Evolutionary conservation across 345 rosid species (phyloP), one percentile per base, ranked within the genome.

Genomic region (Citrus cavaleriei): DNA sequence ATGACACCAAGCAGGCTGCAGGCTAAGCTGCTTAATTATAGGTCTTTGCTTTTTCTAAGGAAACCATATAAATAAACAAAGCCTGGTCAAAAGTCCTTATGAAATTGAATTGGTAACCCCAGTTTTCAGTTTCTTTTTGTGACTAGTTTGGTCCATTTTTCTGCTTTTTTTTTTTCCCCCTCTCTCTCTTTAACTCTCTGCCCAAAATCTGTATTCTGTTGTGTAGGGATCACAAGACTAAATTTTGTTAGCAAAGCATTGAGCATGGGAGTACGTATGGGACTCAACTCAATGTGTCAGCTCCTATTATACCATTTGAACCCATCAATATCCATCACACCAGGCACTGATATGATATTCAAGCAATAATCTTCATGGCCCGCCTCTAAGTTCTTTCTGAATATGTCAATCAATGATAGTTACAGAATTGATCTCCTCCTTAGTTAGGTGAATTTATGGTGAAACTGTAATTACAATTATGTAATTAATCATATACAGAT

Each of bases 71-170:
- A 71, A 81, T 68, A 68, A 82, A 46, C 32, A 51, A 66, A 59
- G 37, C 70, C 27, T 82, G 85, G 88, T 87, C 88, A 87, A 85
- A 83, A 76, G 85, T 67, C 55, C 64, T 74, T 51, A 58, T 62
- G 73, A 67, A 82, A 60, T 84, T 78, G 38, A 77, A 84, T 64
- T 80, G 81, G 79, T 51, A 69, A 79, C 81, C 85, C 81, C 72
- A 82, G 83, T 68, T 79, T 9, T 70, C 81, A 79, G 77, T 49
- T 72, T 73, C 74, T 38, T 75, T 82, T 24, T 61, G 51, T 42
- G 78, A n/a, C 79, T 28, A 21, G 73, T 83, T 79, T 85, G 88
- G 81, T 82, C 86, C 87, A 82, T 75, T 73, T 70, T 62, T 37
- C 61, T 30, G 18, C 28, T 80, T 69, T 80, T 18, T 19, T 65